phyloP scores from a whole-genome alignment of 257 asterid species.

The Dorcoceras hygrometricum region DNA sequence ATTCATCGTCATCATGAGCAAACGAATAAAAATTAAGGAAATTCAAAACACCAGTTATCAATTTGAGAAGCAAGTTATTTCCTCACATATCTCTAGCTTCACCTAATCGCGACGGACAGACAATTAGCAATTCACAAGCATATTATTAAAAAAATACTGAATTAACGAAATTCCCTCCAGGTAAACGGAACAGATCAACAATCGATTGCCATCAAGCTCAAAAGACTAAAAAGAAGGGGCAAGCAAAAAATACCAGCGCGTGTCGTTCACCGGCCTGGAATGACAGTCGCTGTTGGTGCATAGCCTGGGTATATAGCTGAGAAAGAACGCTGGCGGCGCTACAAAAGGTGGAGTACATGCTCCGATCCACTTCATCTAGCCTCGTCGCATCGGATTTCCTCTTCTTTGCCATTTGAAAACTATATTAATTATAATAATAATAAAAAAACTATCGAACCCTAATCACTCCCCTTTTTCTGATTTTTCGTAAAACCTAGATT shows the following conservation, averaged over 20 bases:
- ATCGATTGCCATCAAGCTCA: neutral
- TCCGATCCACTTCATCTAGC: slow-evolving; percentile 95
- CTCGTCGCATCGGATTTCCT: slow-evolving; percentile 81
- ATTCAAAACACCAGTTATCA: neutral
- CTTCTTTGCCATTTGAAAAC: slow-evolving; percentile 65
- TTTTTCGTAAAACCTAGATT: neutral
- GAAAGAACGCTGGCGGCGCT: slow-evolving; percentile 89
- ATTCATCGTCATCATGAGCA: neutral
- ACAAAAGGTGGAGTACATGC: slow-evolving; percentile 81
- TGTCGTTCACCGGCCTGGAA: slow-evolving; percentile 93
- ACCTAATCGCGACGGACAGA: neutral
- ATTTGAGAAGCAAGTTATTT: neutral
- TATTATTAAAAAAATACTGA: neutral
- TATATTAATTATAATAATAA: neutral
- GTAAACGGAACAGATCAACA: neutral
- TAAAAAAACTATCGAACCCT: neutral
- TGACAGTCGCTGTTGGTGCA: slow-evolving; percentile 83
- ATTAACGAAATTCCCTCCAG: neutral
- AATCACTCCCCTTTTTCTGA: neutral
- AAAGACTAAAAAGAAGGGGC: neutral
- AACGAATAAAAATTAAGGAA: neutral
- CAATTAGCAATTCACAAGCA: neutral
- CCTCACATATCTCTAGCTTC: neutral
- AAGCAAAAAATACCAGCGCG: slow-evolving; percentile 48
- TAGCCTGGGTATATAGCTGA: slow-evolving; percentile 88